A percentile compares a stretch with the other conserved stretches of the same genome.
phyloP scores from a whole-genome alignment of 805 yeast genomes.

The Zygoascus biomembranicola region DNA sequence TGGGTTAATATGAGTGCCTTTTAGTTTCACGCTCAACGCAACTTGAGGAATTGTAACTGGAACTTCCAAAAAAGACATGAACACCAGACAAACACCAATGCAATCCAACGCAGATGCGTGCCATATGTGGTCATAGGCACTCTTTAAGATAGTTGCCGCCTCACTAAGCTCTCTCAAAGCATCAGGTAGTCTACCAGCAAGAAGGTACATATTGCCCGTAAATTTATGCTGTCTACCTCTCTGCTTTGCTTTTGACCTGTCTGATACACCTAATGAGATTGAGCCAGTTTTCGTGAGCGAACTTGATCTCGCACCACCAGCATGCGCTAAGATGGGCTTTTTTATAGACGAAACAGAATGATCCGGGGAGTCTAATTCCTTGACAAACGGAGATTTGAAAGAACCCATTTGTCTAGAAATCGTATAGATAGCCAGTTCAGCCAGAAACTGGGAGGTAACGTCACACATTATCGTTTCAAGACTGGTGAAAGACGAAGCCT shows the following conservation, averaged over 20 bases:
- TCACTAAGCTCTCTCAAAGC: slow-evolving; percentile 73
- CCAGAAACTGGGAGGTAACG: slow-evolving; percentile 54
- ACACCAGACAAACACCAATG: slow-evolving; percentile 53
- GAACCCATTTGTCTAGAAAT: slow-evolving; percentile 72
- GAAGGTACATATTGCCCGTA: slow-evolving; percentile 63
- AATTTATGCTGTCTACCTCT: slow-evolving; percentile 70
- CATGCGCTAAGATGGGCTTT: neutral
- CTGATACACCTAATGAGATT: slow-evolving; percentile 27
- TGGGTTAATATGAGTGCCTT: neutral
- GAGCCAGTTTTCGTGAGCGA: slow-evolving; percentile 23
- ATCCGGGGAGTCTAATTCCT: slow-evolving; percentile 16
- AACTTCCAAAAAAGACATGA: slow-evolving; percentile 49
- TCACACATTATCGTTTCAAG: slow-evolving; percentile 68
- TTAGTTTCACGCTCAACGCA: slow-evolving; percentile 9
- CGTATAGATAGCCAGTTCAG: slow-evolving; percentile 53
- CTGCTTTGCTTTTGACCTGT: slow-evolving; percentile 38
- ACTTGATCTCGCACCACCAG: neutral
- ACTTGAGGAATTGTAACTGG: slow-evolving; percentile 34
- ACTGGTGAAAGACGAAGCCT: slow-evolving; percentile 28
- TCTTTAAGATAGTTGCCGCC: slow-evolving; percentile 49
- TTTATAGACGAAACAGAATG: neutral
- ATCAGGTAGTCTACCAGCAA: slow-evolving; percentile 70
- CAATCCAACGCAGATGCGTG: slow-evolving; percentile 83
- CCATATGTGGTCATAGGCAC: slow-evolving; percentile 75
- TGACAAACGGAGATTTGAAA: slow-evolving; percentile 62